Percentiles rank a stretch among this genome's conserved stretches.
These are phyloP conservation scores for Scheffersomyces stipitis DNA, from an alignment of 805 yeast species.

Conservation along the genomic window DNA sequence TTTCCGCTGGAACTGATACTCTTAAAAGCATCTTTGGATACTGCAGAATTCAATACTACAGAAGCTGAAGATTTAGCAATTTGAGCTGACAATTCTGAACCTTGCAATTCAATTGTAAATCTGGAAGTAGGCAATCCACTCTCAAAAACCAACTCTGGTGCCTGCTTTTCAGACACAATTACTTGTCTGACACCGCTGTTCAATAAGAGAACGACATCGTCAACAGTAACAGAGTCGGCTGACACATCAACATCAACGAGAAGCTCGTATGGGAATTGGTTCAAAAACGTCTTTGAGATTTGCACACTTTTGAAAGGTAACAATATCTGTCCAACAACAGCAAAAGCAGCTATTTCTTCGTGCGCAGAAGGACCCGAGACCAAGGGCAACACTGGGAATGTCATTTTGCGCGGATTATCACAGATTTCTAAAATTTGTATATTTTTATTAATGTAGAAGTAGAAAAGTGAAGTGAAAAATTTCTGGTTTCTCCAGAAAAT, in stretches of 20 bases:
- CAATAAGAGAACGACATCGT: constrained; percentile 43
- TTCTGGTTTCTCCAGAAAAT: no score
- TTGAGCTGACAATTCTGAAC: constrained; percentile 6
- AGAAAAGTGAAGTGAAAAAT: no score
- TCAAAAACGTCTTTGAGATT: constrained; percentile 30
- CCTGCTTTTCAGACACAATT: constrained; percentile 33
- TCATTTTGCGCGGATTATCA: constrained; percentile 22
- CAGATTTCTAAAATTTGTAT: no score
- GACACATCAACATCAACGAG: constrained; percentile 33
- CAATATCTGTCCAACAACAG: constrained; percentile 36
- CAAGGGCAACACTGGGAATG: constrained; percentile 41
- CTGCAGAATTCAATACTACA: constrained; percentile 18
- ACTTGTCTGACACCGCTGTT: constrained; percentile 60
- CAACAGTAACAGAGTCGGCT: constrained; percentile 31
- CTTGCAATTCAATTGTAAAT: constrained; percentile 30
- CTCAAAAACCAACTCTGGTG: constrained; percentile 26
- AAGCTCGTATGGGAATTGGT: constrained; percentile 28
- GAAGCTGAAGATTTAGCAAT: constrained; percentile 18
- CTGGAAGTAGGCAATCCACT: constrained; percentile 56
- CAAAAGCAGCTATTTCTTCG: constrained; percentile 18
- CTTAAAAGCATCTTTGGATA: constrained; percentile 16
- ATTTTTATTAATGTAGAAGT: no score
- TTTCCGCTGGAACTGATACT: constrained; percentile 17
- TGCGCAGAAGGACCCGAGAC: constrained; percentile 19
- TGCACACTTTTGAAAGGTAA: constrained; percentile 27